Evolutionary conservation across 2,329 filamentous ascomycete species (phyloP).

Genomic region (Metarhizium brunneum): DNA sequence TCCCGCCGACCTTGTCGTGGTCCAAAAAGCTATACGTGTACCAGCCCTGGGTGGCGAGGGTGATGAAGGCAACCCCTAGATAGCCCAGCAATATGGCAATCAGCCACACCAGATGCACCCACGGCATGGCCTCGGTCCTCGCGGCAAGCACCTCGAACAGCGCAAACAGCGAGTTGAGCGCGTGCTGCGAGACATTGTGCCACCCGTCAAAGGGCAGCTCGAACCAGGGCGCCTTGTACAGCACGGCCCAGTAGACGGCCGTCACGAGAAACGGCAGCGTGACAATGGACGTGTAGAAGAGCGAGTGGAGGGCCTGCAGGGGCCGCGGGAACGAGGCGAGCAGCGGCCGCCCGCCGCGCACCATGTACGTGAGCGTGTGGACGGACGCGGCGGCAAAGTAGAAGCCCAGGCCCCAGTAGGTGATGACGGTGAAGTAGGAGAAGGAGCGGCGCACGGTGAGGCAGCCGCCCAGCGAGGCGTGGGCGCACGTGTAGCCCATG

Average conservation of each 20-base stretch:
- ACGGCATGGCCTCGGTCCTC: constrained; percentile 49
- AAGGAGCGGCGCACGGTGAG: constrained; percentile 46
- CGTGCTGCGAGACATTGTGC: constrained; percentile 65
- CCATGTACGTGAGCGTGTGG: constrained; percentile 61
- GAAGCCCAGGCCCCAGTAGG: constrained; percentile 75
- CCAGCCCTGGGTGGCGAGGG: constrained; percentile 57
- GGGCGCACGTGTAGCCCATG: constrained; percentile 55
- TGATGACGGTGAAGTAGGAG: constrained; percentile 75
- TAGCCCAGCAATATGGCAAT: constrained; percentile 65
- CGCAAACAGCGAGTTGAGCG: constrained; percentile 62
- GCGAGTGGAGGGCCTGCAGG: constrained; percentile 54
- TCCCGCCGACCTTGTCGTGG: constrained; percentile 38
- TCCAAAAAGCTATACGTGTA: constrained; percentile 78
- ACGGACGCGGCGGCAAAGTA: constrained; percentile 61
- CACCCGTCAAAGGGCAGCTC: constrained; percentile 42
- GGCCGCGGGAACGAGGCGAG: constrained; percentile 50
- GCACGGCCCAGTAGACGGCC: constrained; percentile 58
- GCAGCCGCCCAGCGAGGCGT: constrained; percentile 33
- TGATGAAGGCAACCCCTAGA: constrained; percentile 65
- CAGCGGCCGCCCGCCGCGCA: constrained; percentile 39
- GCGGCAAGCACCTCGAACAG: constrained; percentile 67
- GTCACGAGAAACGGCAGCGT: constrained; percentile 62
- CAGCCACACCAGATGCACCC: constrained; percentile 58
- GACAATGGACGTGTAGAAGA: constrained; percentile 54
- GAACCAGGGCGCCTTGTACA: constrained; percentile 47